phyloP scores from a whole-genome alignment of 2,329 filamentous ascomycete genomes.

The Alternaria brassicicola region DNA sequence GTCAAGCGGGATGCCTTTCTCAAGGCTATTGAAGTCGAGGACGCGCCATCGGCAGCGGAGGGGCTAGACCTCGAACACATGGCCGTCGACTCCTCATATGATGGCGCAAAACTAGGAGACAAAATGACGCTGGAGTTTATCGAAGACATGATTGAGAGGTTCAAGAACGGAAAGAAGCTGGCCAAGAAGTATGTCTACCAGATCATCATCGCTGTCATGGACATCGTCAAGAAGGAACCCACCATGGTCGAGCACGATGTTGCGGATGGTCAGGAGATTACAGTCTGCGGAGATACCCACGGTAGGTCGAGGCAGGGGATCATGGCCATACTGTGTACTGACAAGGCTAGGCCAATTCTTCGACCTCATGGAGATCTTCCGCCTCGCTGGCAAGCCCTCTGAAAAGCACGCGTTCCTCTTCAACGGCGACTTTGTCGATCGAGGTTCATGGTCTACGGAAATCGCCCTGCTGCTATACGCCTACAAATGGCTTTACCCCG shows the following conservation, averaged over 20 bases:
- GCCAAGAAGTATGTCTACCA: slow-evolving; percentile 97
- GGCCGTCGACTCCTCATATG: slow-evolving; percentile 79
- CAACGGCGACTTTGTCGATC: slow-evolving; percentile 98
- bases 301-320: slow-evolving; percentile 60
- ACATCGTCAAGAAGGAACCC: slow-evolving; percentile 87
- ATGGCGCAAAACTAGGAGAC: slow-evolving; percentile 76
- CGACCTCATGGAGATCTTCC: slow-evolving; percentile 94
- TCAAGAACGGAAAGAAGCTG: slow-evolving; percentile 87
- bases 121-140: slow-evolving; percentile 97
- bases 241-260: slow-evolving; percentile 97
- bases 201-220: slow-evolving; percentile 87
- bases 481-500: slow-evolving; percentile 93
- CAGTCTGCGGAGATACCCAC: slow-evolving; percentile 96
- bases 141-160: slow-evolving; percentile 94
- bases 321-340: slow-evolving; percentile 9
- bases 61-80: slow-evolving; percentile 89
- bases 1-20: slow-evolving; percentile 92
- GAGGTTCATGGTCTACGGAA: slow-evolving; percentile 97
- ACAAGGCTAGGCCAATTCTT: slow-evolving; percentile 85
- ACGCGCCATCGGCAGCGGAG: slow-evolving; percentile 90
- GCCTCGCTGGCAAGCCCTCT: slow-evolving; percentile 81
- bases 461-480: slow-evolving; percentile 92
- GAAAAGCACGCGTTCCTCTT: slow-evolving; percentile 94
- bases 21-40: slow-evolving; percentile 90
- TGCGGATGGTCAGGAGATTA: slow-evolving; percentile 76